Evolutionary conservation across 192 early-diverging fungal genomes (phyloP).

Genomic region (Backusella sp.): DNA sequence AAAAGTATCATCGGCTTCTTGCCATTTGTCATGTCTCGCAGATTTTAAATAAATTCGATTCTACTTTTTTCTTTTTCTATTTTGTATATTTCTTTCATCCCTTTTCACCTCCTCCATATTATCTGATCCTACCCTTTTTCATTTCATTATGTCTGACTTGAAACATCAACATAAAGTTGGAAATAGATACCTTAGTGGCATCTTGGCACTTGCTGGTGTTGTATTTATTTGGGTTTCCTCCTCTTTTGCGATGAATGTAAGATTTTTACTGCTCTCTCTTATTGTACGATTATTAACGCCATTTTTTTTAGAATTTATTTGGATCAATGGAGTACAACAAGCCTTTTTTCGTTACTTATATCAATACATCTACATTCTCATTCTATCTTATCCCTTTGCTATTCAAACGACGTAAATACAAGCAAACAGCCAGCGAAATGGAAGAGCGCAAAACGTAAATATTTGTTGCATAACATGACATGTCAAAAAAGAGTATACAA

Average conservation of each 20-base stretch:
- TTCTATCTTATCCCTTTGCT: slow-evolving; percentile 59
- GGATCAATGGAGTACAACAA: slow-evolving; percentile 66
- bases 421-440: not conserved
- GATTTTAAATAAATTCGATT: slow-evolving; percentile 1
- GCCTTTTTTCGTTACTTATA: slow-evolving; percentile 76
- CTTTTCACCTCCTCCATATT: not conserved
- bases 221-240: slow-evolving; percentile 81
- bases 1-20: not conserved
- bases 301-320: slow-evolving; percentile 58
- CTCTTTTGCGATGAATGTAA: slow-evolving; percentile 74
- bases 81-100: not conserved
- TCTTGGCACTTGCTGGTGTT: slow-evolving; percentile 62
- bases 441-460: not conserved
- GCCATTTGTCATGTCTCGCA: not conserved
- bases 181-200: slow-evolving; percentile 40
- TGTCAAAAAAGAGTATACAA: not conserved
- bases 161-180: slow-evolving; percentile 7
- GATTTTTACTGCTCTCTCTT: not conserved
- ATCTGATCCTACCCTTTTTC: not conserved
- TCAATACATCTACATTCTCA: slow-evolving; percentile 76
- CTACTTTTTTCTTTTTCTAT: not conserved
- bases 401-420: slow-evolving; percentile 6
- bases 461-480: not conserved
- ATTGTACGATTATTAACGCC: not conserved
- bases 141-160: slow-evolving; percentile 1